Conservation (phyloP, 306 rosid species). For the Quercus alba region DNA sequence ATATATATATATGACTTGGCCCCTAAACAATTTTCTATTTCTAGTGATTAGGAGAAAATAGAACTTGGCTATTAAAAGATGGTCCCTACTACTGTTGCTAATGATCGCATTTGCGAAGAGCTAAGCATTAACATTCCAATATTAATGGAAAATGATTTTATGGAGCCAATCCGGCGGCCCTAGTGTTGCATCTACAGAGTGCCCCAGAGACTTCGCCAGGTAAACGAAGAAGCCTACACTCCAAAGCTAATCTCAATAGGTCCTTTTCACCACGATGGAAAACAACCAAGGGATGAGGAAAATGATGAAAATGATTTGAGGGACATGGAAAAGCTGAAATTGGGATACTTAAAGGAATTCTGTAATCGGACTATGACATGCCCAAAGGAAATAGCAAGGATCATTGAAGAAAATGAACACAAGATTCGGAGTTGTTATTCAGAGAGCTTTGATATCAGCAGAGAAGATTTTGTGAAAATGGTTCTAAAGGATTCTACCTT, state of each 20-base stretch:
- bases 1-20: too few relatives aligned
- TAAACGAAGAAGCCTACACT: conserved; percentile 14
- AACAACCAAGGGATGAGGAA: too few relatives aligned
- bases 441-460: neutral
- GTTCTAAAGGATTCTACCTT: conserved; percentile 19
- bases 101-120: too few relatives aligned
- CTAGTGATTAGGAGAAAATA: too few relatives aligned
- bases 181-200: conserved; percentile 19
- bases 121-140: too few relatives aligned
- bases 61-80: too few relatives aligned
- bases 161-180: neutral
- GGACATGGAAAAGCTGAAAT: neutral
- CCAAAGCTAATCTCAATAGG: conserved; percentile 23
- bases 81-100: too few relatives aligned
- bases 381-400: neutral
- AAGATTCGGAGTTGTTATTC: neutral
- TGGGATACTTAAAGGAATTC: neutral
- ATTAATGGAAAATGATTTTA: too few relatives aligned
- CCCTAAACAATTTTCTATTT: too few relatives aligned
- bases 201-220: conserved; percentile 22
- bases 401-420: neutral
- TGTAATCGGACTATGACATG: neutral
- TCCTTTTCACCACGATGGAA: conserved; percentile 10
- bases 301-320: neutral
- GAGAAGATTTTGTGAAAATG: neutral